phyloP scores from a whole-genome alignment of 805 yeast genomes.

The Candida caryicola region DNA sequence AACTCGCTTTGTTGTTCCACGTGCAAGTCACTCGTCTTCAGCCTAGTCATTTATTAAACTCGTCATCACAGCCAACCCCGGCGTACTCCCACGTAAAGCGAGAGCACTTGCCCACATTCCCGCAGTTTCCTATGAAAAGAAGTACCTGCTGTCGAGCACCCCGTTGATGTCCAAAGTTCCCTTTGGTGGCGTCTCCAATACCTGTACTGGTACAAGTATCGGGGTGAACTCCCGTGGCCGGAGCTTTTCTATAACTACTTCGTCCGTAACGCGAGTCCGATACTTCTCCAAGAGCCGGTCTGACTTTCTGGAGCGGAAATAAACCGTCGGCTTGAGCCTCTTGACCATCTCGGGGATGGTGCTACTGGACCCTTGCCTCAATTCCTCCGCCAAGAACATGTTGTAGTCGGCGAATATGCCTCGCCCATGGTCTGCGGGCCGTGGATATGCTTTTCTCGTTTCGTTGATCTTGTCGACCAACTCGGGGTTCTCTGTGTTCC shows the following conservation, averaged over 20 bases:
- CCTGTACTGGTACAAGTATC: constrained; percentile 29
- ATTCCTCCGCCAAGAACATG: constrained; percentile 13
- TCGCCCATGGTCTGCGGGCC: constrained; percentile 2
- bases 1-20: not conserved
- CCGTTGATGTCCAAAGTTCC: constrained; percentile 32
- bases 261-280: not conserved
- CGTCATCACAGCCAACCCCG: too few relatives aligned
- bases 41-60: too few relatives aligned
- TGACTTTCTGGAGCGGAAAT: constrained; percentile 10
- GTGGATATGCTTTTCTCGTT: constrained; percentile 8
- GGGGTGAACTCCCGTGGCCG: constrained; percentile 5
- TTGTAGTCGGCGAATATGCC: constrained; percentile 8
- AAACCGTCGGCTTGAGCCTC: constrained; percentile 21
- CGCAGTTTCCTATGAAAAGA: constrained; percentile 39
- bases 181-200: constrained; percentile 25
- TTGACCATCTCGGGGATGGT: constrained; percentile 15
- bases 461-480: constrained; percentile 10
- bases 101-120: too few relatives aligned
- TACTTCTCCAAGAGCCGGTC: constrained; percentile 2
- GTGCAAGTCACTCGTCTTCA: too few relatives aligned
- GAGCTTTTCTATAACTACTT: not conserved
- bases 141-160: constrained; percentile 33
- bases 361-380: constrained; percentile 3
- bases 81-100: too few relatives aligned
- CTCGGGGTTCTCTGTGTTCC: constrained; percentile 7